These are phyloP conservation scores for Suillus weaverae DNA, from an alignment of 768 basidiomycete genomes.

Conservation along the genomic window DNA sequence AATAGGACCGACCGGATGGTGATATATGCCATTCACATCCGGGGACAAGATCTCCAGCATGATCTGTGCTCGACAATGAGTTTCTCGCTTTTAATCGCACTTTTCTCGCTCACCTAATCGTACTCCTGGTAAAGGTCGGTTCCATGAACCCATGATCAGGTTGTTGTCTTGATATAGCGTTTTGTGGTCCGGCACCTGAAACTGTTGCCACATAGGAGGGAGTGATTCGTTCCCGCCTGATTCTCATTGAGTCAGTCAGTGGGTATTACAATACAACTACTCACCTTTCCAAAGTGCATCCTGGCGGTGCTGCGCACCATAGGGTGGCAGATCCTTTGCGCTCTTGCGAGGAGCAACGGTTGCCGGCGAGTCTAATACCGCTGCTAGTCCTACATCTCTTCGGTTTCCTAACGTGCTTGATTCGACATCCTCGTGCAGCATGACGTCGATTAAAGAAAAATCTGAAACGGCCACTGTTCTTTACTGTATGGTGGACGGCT, in stretches of 20 bases:
- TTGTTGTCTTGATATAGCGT: constrained; percentile 2
- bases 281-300: background rate
- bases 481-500: background rate
- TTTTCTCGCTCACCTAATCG: background rate
- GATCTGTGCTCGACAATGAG: background rate
- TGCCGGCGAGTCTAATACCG: background rate
- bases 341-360: background rate
- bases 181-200: background rate
- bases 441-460: background rate
- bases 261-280: background rate
- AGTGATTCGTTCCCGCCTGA: background rate
- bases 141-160: background rate
- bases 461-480: background rate
- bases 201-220: constrained; percentile 2
- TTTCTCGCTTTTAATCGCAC: background rate
- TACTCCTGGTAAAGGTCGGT: background rate
- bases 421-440: background rate
- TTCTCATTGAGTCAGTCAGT: background rate
- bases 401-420: background rate
- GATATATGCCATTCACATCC: background rate
- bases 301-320: background rate
- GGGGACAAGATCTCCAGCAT: background rate
- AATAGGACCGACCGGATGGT: background rate
- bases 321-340: background rate
- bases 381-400: background rate